Evolutionary conservation across 257 asterid species (phyloP), one percentile per base, ranked within the genome.

Genomic region (Nyctanthes arbortristis): DNA sequence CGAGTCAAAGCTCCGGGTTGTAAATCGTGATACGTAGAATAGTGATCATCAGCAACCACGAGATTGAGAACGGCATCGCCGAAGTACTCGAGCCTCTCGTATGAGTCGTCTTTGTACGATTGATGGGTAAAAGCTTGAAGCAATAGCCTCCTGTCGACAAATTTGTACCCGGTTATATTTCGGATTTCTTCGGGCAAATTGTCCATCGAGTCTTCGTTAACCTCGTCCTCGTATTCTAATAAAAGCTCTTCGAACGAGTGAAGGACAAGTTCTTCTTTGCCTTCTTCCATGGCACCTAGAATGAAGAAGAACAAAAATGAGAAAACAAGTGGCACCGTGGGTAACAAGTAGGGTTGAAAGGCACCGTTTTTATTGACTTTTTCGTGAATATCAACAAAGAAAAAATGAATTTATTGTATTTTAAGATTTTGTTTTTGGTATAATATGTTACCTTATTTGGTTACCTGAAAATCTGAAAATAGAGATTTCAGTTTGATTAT

Each of bases 31-130:
- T 86, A 80, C 55, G 14, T 0, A 0, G 11, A 54, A n/a, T 11
- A 84, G 2, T 73, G 76, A 0, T 80, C 69, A 1, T 65, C 69
- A 0, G 84, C 58, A 0, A 86, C 33, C 22, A 71, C 13, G 6
- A 79, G 10, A 52, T 65, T 68, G 16, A 86, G 13, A 10, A 78
- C 63, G 0, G 90, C 60, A 24, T 86, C 96, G 0, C 96, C 93
- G 0, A 79, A 14, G 33, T 61, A 82, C 1, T 82, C 89, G 0
- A 86, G 63, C 4, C 92, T 75, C 30, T 81, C 82, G 0, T 73
- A 71, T 0, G 86, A 80, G 1, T 49, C 28, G 3, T 62, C 74
- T 0, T 55, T 2, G n/a, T 60, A 72, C 0, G 91, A 75, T 10
- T 71, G 29, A 52, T 88, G 78, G 0, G 89, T 86, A 40, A 87